Evolutionary conservation across 495 filamentous ascomycete genomes (phyloP).

Genomic region (Umbilicaria muhlenbergii): DNA sequence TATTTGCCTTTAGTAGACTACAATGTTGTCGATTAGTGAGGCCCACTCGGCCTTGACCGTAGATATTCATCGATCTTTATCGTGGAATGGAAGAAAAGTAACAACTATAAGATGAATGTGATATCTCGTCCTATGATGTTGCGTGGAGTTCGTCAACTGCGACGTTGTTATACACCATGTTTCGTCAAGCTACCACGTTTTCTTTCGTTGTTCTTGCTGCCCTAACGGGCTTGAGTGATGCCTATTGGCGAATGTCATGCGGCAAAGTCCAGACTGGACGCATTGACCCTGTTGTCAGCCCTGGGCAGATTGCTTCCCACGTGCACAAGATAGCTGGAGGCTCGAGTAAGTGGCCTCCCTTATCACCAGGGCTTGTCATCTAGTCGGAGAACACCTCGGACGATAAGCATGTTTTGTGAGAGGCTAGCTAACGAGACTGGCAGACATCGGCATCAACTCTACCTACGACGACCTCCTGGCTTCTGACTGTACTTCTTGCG

Average conservation of each 20-base stretch:
- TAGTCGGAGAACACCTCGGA: background rate
- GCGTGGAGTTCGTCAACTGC: background rate
- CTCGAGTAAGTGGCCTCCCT: conserved; percentile 13
- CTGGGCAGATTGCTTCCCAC: conserved; percentile 14
- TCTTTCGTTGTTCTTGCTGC: background rate
- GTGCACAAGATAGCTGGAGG: conserved; percentile 20
- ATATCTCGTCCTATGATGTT: background rate
- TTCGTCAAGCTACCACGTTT: background rate
- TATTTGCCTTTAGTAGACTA: too few relatives aligned
- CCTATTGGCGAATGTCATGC: conserved; percentile 22
- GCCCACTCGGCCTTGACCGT: too few relatives aligned
- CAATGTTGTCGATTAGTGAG: too few relatives aligned
- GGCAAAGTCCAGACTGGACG: conserved; percentile 21
- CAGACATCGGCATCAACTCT: conserved; percentile 30
- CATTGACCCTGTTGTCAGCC: conserved; percentile 21
- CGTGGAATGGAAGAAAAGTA: background rate
- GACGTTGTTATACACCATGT: background rate
- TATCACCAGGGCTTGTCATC: background rate
- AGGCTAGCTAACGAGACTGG: background rate
- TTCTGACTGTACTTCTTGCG: conserved; percentile 48
- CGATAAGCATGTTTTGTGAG: background rate
- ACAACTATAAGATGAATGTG: background rate
- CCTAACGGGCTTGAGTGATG: conserved; percentile 9
- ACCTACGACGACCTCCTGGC: conserved; percentile 32
- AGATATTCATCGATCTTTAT: too few relatives aligned